Base-by-base conservation (phyloP, 352 stramenopile species). In the Globisporangium mamillatum region DNA sequence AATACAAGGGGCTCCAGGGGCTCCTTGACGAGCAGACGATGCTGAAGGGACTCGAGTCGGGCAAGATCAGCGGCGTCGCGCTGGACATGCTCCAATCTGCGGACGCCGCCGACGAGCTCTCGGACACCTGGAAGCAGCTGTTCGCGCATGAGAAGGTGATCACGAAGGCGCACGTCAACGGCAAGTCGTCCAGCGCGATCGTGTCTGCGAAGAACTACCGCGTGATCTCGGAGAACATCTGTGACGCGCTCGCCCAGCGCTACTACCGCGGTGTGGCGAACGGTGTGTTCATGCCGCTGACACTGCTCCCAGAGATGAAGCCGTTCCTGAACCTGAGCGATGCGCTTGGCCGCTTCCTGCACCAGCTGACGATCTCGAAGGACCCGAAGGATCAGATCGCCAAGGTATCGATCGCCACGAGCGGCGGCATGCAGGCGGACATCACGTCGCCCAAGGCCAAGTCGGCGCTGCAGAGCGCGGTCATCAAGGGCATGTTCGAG, bases 71-170 rank as follows among this genome's bases (percentile, higher is more conserved):
- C 32, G 93, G 93, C 57, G 78, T 94, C 27, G 88, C 84, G 18
- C 64, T 98, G 34, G 91, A 97, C 64, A 62, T 94, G 62, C 82
- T 96, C 27, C 74, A 80, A 24, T 67, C 73, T 0, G 36, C 60
- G 0, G 71, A 63, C 20, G 73, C 76, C 32, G 25, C 32, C 2
- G 58, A 59, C 1, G 72, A 78, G 38, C 38, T 75, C 16, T 76
- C 77, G 7, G 76, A 81, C 0, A 72, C 72, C 44, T 94, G 89
- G 75, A 76, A 76, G 18, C 46, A 82, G 36, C 78, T 98, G 12
- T 89, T 91, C 70, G 80, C 86, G 66, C 93, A 98, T 74, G 75
- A 90, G 14, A 94, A 93, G 57, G 82, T 97, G 57, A 86, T 98
- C 34, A 81, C 88, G 58, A 79, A 94, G 57, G 87, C 88, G 20